These are phyloP conservation scores for Solanum chiquidenum DNA, from an alignment of 257 asterid species.

Conservation along the genomic window DNA sequence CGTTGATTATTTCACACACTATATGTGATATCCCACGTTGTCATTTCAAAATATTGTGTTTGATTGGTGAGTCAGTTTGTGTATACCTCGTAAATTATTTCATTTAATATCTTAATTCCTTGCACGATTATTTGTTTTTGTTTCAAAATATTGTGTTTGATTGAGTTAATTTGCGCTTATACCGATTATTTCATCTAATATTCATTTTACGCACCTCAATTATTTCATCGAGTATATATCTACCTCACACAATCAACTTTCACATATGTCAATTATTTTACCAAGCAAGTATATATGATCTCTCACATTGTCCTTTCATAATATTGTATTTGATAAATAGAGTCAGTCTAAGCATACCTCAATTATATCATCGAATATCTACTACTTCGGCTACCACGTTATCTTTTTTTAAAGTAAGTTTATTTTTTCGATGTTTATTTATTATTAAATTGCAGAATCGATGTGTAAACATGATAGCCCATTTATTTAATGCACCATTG, in stretches of 20 bases:
- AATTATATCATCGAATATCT: not conserved
- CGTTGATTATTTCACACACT: no score
- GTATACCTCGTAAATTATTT: no score
- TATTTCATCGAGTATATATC: not conserved
- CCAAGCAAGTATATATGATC: not conserved
- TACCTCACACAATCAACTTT: not conserved
- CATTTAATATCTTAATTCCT: no score
- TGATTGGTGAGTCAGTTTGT: no score
- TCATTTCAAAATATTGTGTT: no score
- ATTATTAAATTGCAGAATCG: slow-evolving; percentile 2
- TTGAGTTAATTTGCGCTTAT: not conserved
- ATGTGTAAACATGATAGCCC: slow-evolving; percentile 18
- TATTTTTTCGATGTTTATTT: not conserved
- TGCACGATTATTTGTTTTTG: no score
- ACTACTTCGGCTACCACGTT: not conserved
- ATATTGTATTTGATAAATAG: not conserved
- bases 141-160: not conserved
- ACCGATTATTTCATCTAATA: not conserved
- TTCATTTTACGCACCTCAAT: not conserved
- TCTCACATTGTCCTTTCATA: not conserved
- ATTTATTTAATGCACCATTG: slow-evolving; percentile 12
- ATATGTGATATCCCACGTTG: no score
- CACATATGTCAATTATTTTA: not conserved
- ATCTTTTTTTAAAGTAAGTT: not conserved
- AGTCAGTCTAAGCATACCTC: not conserved